Percentiles rank a stretch among this genome's conserved stretches.
Evolutionary conservation across 768 basidiomycete genomes (phyloP).

Genomic region (Dentipellis fragilis): DNA sequence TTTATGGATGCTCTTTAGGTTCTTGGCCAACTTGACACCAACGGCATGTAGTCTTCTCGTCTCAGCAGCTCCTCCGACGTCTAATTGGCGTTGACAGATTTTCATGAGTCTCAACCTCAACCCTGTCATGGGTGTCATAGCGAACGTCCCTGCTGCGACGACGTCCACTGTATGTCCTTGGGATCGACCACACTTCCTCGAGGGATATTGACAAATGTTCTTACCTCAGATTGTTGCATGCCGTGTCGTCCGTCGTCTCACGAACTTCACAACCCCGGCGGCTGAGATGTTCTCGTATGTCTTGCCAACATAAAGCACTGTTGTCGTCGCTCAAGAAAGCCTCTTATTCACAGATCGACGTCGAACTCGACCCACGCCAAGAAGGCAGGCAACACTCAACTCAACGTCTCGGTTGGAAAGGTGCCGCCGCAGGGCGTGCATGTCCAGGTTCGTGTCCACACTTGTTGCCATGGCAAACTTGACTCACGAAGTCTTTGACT

Average conservation of each 20-base stretch:
- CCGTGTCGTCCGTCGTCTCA: conserved; percentile 49
- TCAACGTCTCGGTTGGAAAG: conserved; percentile 8
- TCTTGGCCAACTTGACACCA: conserved; percentile 31
- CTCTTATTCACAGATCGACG: conserved; percentile 10
- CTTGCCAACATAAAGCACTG: conserved; percentile 2
- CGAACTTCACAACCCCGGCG: conserved; percentile 30
- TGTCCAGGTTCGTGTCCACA: conserved; percentile 23
- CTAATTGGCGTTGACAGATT: conserved; percentile 27
- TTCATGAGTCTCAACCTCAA: conserved; percentile 63
- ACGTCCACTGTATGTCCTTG: conserved; percentile 1
- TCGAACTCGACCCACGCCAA: conserved; percentile 12
- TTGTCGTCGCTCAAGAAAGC: conserved; percentile 12
- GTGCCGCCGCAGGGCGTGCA: conserved; percentile 19
- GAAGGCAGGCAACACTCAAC: not conserved
- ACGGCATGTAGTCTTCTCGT: conserved; percentile 16
- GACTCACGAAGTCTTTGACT: not conserved
- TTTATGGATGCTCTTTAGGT: conserved; percentile 20
- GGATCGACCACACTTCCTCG: not conserved
- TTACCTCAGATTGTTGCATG: conserved; percentile 42
- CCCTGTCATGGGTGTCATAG: conserved; percentile 54
- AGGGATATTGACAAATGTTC: not conserved
- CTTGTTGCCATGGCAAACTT: not conserved
- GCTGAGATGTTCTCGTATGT: conserved; percentile 21
- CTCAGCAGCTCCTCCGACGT: not conserved
- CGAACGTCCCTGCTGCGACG: conserved; percentile 51